Conservation (phyloP, 805 yeast genomes). For the Teunomyces cretensis region DNA sequence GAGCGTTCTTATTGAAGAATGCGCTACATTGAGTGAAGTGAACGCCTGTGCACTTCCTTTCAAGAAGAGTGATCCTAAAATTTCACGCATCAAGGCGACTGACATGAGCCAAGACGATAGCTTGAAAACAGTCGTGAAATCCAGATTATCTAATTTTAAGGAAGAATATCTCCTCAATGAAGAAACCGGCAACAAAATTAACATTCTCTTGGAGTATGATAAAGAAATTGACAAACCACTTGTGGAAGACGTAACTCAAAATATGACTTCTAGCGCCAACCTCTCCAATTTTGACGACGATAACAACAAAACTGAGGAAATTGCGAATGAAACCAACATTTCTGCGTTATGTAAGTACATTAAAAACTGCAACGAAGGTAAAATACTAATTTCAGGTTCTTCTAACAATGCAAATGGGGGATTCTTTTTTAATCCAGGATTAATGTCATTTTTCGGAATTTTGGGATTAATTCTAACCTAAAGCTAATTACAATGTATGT, state of each 20-base stretch:
- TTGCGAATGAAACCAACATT: too few species aligned
- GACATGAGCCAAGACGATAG: neutral
- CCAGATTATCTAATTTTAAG: neutral
- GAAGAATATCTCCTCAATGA: neutral
- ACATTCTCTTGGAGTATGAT: neutral
- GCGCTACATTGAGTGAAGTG: constrained; percentile 46
- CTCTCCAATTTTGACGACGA: neutral
- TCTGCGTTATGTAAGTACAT: too few species aligned
- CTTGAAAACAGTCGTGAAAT: neutral
- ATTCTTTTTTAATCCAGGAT: too few species aligned
- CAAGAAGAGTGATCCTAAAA: constrained; percentile 21
- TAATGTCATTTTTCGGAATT: too few species aligned
- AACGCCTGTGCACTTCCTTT: constrained; percentile 53
- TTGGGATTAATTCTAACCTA: neutral
- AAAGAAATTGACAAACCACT: neutral
- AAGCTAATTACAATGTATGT: neutral
- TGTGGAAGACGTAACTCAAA: neutral
- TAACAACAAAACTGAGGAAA: too few species aligned
- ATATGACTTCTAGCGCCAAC: neutral
- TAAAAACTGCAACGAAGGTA: too few species aligned
- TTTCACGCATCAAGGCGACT: neutral
- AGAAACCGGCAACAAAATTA: neutral
- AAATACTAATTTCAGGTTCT: too few species aligned
- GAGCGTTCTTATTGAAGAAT: constrained; percentile 45
- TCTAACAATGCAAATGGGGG: too few species aligned